Evolutionary conservation across 2,329 filamentous ascomycete genomes (phyloP).

Genomic region (Scleromitrula shiraiana): DNA sequence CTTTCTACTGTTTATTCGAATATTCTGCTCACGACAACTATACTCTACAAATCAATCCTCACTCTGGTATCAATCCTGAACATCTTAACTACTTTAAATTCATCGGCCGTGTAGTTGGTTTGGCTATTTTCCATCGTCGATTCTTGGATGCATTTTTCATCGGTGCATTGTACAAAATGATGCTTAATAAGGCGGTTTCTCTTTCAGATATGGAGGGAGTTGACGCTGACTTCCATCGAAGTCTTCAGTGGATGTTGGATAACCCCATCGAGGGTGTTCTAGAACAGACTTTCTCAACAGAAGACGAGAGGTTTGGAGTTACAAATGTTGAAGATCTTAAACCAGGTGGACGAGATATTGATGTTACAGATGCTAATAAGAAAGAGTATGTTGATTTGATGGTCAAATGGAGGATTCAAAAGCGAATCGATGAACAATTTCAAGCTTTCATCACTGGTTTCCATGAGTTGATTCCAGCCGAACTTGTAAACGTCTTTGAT

Average conservation of each 20-base stretch:
- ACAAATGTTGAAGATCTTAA: constrained; percentile 91
- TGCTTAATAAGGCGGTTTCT: constrained; percentile 83
- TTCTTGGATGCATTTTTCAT: constrained; percentile 99
- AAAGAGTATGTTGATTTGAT: constrained; percentile 97
- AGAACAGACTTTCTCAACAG: constrained; percentile 92
- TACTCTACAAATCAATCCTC: constrained; percentile 98
- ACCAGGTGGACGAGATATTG: constrained; percentile 80
- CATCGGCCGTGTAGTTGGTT: constrained; percentile 90
- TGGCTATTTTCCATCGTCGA: constrained; percentile 95
- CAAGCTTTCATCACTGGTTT: constrained; percentile 96
- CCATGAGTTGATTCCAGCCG: constrained; percentile 92
- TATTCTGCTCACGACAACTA: constrained; percentile 99
- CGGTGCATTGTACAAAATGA: constrained; percentile 98
- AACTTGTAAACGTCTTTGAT: constrained; percentile 97
- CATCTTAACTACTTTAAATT: constrained; percentile 99
- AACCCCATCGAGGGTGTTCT: constrained; percentile 95
- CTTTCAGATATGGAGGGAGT: constrained; percentile 98
- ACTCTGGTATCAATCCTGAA: constrained; percentile 98
- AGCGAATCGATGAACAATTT: constrained; percentile 97
- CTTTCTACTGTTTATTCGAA: constrained; percentile 98
- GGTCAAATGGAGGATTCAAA: constrained; percentile 98
- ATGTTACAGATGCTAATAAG: constrained; percentile 98
- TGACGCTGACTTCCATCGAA: constrained; percentile 94
- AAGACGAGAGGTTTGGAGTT: constrained; percentile 95
- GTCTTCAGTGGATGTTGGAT: constrained; percentile 94